Percentiles rank a stretch among this genome's conserved stretches.
Conservation (phyloP, 73 alveolate species). For the Paramecium sexaurelia region DNA sequence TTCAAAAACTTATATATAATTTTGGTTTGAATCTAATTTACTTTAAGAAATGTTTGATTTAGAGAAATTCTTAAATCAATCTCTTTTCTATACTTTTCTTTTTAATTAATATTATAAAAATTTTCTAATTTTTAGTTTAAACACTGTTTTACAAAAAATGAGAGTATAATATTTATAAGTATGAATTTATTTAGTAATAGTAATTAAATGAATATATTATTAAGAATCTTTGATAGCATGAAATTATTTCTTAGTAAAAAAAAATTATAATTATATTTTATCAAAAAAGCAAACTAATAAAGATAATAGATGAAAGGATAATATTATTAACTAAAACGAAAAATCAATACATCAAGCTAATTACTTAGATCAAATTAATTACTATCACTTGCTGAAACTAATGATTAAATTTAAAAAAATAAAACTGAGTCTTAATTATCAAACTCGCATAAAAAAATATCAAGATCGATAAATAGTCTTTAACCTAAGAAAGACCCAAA, state of each 20-base stretch:
- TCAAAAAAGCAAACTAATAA: neutral
- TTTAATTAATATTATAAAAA: too few species aligned
- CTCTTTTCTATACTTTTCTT: too few species aligned
- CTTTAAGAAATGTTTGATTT: too few species aligned
- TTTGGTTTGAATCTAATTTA: too few species aligned
- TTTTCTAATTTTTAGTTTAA: too few species aligned
- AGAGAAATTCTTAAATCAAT: too few species aligned
- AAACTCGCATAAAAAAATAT: neutral
- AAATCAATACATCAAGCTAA: neutral
- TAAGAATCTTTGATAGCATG: neutral
- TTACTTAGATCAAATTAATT: neutral
- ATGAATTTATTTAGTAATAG: too few species aligned
- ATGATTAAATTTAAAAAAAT: neutral
- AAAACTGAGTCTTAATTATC: neutral
- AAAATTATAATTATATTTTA: neutral
- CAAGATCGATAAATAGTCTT: neutral
- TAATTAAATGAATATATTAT: neutral
- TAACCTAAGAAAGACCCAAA: neutral
- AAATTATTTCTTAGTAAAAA: neutral
- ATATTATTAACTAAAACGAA: neutral
- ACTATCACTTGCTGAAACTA: neutral
- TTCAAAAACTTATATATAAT: too few species aligned
- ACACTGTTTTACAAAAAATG: too few species aligned
- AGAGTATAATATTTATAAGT: too few species aligned
- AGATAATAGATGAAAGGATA: neutral